Percentiles rank a stretch among this genome's conserved stretches.
Evolutionary conservation across 1,284 basidiomycete genomes (phyloP).

Genomic region (Tetrapyrgos nigripes): DNA sequence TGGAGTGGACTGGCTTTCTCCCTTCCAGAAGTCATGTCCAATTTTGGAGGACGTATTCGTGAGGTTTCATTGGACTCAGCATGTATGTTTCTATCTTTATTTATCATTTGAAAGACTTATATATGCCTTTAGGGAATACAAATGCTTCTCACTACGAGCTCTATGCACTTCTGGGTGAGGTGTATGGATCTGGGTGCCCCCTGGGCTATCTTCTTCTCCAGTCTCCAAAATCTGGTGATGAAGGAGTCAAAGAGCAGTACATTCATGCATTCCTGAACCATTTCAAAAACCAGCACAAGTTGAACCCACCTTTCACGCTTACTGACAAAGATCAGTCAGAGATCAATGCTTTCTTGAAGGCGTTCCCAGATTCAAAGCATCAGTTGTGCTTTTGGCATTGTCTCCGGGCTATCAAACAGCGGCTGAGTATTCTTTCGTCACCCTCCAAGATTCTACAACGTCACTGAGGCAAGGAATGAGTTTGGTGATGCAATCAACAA

Average conservation of each 20-base stretch:
- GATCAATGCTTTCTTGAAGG: too few relatives aligned
- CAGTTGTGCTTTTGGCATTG: too few relatives aligned
- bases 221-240: slow-evolving; percentile 8
- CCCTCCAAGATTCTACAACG: slow-evolving; percentile 18
- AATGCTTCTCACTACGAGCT: slow-evolving; percentile 24
- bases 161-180: slow-evolving; percentile 24
- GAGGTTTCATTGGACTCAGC: slow-evolving; percentile 30
- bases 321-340: too few relatives aligned
- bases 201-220: slow-evolving; percentile 24
- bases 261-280: slow-evolving; percentile 19
- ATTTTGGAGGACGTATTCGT: slow-evolving; percentile 24
- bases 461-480: slow-evolving; percentile 23
- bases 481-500: too few relatives aligned
- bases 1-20: slow-evolving; percentile 26
- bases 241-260: slow-evolving; percentile 19
- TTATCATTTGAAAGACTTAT: neutral
- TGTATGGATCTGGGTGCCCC: slow-evolving; percentile 25
- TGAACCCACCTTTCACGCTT: too few relatives aligned
- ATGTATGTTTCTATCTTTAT: slow-evolving; percentile 2
- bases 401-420: slow-evolving; percentile 20
- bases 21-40: slow-evolving; percentile 21
- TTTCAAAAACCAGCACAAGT: slow-evolving; percentile 16
- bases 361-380: too few relatives aligned
- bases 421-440: slow-evolving; percentile 15
- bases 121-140: slow-evolving; percentile 21